Percentiles rank a stretch among this genome's conserved stretches.
Evolutionary conservation across 2,329 filamentous ascomycete species (phyloP).

Genomic region (Fusarium brevicatenulatum): DNA sequence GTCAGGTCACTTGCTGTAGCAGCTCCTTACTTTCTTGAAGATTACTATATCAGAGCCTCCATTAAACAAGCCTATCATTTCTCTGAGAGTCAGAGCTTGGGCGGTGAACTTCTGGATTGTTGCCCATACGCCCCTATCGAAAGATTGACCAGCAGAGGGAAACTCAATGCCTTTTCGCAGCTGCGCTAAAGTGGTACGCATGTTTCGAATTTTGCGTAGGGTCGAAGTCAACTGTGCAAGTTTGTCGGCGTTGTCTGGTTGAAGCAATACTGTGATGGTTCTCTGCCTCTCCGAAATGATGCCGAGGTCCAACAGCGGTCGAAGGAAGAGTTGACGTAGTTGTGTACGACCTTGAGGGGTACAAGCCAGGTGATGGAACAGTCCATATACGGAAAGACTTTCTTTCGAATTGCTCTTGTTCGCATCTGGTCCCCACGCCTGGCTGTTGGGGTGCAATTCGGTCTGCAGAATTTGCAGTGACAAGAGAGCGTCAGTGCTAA

Average conservation of each 20-base stretch:
- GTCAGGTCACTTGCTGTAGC: not conserved
- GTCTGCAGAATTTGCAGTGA: constrained; percentile 87
- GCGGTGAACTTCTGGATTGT: constrained; percentile 77
- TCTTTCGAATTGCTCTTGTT: constrained; percentile 74
- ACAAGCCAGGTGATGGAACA: constrained; percentile 78
- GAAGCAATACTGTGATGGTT: constrained; percentile 73
- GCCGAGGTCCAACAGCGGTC: constrained; percentile 75
- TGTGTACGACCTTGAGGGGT: constrained; percentile 81
- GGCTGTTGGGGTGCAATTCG: constrained; percentile 83
- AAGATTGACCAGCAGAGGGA: constrained; percentile 58
- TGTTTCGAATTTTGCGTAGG: constrained; percentile 79
- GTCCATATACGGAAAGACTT: constrained; percentile 82
- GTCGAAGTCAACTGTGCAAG: constrained; percentile 67
- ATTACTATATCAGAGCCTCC: constrained; percentile 31
- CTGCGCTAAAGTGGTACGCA: constrained; percentile 73
- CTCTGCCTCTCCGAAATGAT: constrained; percentile 77
- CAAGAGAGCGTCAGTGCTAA: constrained; percentile 81
- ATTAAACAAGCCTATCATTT: constrained; percentile 57
- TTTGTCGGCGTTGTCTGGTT: constrained; percentile 70
- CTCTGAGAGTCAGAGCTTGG: constrained; percentile 74
- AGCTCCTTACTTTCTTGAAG: constrained; percentile 55
- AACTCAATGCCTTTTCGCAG: constrained; percentile 80
- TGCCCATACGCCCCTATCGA: constrained; percentile 77
- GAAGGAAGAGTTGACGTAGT: constrained; percentile 83
- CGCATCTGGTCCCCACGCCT: constrained; percentile 69